A percentile compares a stretch with the other conserved stretches of the same genome.
Conservation (phyloP, 495 filamentous ascomycete species). For the Mycothermus thermophilus region DNA sequence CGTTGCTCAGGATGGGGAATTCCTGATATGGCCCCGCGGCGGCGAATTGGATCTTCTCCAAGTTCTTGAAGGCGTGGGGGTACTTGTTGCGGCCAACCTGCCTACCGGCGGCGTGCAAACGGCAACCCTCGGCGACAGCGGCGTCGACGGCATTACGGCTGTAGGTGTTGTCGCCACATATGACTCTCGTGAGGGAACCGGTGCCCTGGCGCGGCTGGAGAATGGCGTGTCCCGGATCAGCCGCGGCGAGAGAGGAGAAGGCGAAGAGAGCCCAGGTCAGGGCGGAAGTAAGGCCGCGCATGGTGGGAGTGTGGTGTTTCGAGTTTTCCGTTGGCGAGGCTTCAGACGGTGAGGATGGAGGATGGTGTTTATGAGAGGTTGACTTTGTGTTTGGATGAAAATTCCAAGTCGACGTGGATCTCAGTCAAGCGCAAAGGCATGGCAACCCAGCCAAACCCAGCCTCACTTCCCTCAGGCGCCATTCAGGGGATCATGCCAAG, state of each 20-base stretch:
- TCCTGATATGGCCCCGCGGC: slow-evolving; percentile 13
- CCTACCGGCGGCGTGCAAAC: slow-evolving; percentile 6
- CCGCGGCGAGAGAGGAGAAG: neutral
- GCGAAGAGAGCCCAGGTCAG: slow-evolving; percentile 6
- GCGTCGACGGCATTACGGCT: slow-evolving; percentile 8
- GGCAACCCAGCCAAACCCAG: no score
- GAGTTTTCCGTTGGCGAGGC: no score
- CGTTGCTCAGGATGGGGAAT: slow-evolving; percentile 14
- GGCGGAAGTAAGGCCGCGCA: slow-evolving; percentile 1
- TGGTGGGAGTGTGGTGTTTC: neutral
- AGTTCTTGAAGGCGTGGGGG: slow-evolving; percentile 21
- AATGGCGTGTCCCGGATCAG: neutral
- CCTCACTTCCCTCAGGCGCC: no score
- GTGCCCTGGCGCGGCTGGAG: slow-evolving; percentile 10
- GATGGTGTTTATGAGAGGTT: no score
- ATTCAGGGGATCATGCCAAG: no score
- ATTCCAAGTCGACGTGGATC: no score
- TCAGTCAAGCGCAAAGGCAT: no score
- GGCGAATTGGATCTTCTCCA: slow-evolving; percentile 9
- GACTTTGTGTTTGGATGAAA: no score
- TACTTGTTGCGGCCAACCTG: slow-evolving; percentile 15
- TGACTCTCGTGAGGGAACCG: slow-evolving; percentile 5
- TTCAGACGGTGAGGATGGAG: no score
- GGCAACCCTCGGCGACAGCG: slow-evolving; percentile 13
- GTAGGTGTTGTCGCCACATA: slow-evolving; percentile 13